Conservation (phyloP, 306 rosid species). For the Citrullus colocynthis region DNA sequence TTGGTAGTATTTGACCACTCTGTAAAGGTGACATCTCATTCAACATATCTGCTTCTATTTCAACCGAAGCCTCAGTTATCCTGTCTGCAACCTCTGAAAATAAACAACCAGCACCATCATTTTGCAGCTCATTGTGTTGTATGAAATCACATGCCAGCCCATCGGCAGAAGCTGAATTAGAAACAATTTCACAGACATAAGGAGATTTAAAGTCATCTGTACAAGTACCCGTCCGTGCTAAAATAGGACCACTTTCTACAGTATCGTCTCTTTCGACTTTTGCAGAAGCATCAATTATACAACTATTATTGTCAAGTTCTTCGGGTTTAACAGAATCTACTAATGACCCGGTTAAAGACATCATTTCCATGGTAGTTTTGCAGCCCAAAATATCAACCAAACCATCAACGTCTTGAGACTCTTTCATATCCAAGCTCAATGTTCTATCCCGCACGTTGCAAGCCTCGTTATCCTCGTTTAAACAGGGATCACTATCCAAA, state of each 20-base stretch:
- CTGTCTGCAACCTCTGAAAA: conserved; percentile 16
- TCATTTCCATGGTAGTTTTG: conserved; percentile 15
- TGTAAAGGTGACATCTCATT: conserved; percentile 19
- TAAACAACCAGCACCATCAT: conserved; percentile 18
- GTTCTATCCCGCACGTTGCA: conserved; percentile 10
- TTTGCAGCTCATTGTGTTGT: conserved; percentile 27
- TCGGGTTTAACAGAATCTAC: conserved; percentile 20
- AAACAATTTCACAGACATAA: conserved; percentile 22
- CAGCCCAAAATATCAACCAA: background rate
- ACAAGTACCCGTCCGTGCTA: background rate
- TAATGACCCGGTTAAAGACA: conserved; percentile 11
- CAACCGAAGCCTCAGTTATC: conserved; percentile 22
- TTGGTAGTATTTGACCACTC: conserved; percentile 23
- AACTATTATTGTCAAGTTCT: conserved; percentile 25
- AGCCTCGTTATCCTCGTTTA: conserved; percentile 16
- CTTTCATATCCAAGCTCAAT: background rate
- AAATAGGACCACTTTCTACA: conserved; percentile 14
- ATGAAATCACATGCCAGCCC: conserved; percentile 14
- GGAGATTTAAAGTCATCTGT: conserved; percentile 16
- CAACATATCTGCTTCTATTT: conserved; percentile 27
- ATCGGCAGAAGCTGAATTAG: conserved; percentile 12
- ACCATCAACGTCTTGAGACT: conserved; percentile 19
- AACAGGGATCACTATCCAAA: conserved; percentile 18
- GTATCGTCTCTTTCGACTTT: conserved; percentile 16
- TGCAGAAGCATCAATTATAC: conserved; percentile 6